Evolutionary conservation across 129 eudicot species (phyloP).

Genomic region (Silybum marianum): DNA sequence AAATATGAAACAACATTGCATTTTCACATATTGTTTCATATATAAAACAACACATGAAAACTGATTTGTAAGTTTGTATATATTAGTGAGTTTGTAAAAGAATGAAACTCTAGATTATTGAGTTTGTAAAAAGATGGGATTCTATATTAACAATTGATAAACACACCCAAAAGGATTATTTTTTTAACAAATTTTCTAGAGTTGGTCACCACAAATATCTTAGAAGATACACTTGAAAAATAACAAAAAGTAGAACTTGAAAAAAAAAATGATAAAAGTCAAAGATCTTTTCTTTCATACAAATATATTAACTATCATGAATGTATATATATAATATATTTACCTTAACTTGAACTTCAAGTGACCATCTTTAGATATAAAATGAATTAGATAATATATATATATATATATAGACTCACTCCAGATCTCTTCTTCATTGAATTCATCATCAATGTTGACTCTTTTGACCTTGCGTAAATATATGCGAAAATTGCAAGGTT

Average conservation of each 20-base stretch:
- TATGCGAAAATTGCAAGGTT: constrained; percentile 48
- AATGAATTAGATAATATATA: constrained; percentile 18
- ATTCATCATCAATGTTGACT: constrained; percentile 24
- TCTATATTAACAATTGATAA: not conserved
- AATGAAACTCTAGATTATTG: no score
- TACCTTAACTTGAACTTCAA: constrained; percentile 37
- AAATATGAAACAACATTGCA: not conserved
- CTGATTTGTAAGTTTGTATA: not conserved
- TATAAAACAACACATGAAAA: not conserved
- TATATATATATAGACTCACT: not conserved
- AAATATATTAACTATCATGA: constrained; percentile 27
- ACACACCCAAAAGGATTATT: not conserved
- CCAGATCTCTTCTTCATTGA: constrained; percentile 25
- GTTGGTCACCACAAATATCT: constrained; percentile 20
- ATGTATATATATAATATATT: constrained; percentile 43
- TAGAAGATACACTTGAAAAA: constrained; percentile 2
- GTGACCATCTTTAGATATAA: constrained; percentile 34
- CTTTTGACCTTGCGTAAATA: constrained; percentile 40
- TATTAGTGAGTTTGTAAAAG: not conserved
- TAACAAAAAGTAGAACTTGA: constrained; percentile 2
- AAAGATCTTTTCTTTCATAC: constrained; percentile 37
- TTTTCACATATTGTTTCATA: no score
- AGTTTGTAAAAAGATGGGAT: not conserved
- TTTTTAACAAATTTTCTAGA: not conserved
- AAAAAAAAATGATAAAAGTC: constrained; percentile 2